A percentile compares a stretch with the other conserved stretches of the same genome.
phyloP scores from a whole-genome alignment of 768 basidiomycete species.

The Baorangia bicolor region DNA sequence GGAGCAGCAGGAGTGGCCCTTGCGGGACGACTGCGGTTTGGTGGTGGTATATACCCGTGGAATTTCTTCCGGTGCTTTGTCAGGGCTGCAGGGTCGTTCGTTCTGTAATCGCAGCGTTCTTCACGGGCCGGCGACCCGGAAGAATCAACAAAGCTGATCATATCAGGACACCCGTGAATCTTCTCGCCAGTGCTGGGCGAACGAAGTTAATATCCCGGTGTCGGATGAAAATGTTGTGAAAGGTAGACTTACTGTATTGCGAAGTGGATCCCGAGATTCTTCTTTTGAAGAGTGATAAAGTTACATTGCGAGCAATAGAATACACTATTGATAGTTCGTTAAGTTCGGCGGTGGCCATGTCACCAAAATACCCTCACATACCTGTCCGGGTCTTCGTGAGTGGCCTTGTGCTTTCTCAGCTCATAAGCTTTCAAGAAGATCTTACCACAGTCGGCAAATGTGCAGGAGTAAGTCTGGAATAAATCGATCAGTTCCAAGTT shows the following conservation, averaged over 20 bases:
- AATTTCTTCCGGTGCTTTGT: slow-evolving; percentile 25
- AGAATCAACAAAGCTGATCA: background rate
- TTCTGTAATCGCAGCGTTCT: slow-evolving; percentile 17
- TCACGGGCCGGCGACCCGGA: background rate
- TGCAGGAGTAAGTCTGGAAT: slow-evolving; percentile 3
- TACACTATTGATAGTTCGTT: background rate
- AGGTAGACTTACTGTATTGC: slow-evolving; percentile 17
- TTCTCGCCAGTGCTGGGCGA: slow-evolving; percentile 23
- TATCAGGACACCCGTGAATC: slow-evolving; percentile 8
- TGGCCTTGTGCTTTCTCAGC: slow-evolving; percentile 9
- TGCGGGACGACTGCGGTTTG: background rate
- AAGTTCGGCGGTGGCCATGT: background rate
- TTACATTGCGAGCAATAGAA: slow-evolving; percentile 14
- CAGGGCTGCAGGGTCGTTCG: slow-evolving; percentile 25
- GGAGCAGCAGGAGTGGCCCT: background rate
- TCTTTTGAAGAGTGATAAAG: slow-evolving; percentile 21
- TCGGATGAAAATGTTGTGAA: background rate
- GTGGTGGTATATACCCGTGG: slow-evolving; percentile 21
- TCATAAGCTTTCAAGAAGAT: slow-evolving; percentile 5
- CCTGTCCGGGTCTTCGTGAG: slow-evolving; percentile 9
- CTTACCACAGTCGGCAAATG: background rate
- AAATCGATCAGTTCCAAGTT: background rate
- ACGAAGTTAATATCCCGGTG: background rate
- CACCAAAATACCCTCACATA: background rate
- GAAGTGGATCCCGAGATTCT: slow-evolving; percentile 18